Evolutionary conservation across 2,329 filamentous ascomycete species (phyloP).

Genomic region (Arthrobotrys conoides): DNA sequence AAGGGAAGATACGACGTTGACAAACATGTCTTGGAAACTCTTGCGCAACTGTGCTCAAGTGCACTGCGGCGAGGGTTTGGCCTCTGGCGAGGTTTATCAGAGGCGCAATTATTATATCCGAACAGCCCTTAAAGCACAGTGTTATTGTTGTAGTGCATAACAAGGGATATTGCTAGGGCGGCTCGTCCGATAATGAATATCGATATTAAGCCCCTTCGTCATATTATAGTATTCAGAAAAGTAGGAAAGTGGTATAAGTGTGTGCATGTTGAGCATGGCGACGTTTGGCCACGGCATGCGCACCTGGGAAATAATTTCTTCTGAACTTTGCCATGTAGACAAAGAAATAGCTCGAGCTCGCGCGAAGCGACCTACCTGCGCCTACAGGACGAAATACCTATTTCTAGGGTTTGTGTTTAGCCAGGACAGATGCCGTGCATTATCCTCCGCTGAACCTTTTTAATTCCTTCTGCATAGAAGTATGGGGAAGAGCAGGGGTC

Average conservation of each 20-base stretch:
- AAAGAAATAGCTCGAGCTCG: slow-evolving; percentile 43
- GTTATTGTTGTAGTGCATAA: background rate
- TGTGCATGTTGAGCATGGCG: background rate
- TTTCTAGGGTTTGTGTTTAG: slow-evolving; percentile 51
- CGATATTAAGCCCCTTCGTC: background rate
- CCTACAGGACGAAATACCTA: slow-evolving; percentile 9
- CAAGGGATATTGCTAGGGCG: background rate
- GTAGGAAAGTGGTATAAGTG: background rate
- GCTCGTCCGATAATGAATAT: slow-evolving; percentile 3
- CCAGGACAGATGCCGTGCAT: slow-evolving; percentile 51
- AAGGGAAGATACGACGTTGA: slow-evolving; percentile 4
- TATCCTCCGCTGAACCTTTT: slow-evolving; percentile 40
- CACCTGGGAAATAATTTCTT: background rate
- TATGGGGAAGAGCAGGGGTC: slow-evolving; percentile 55
- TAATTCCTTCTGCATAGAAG: slow-evolving; percentile 49
- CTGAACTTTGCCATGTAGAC: slow-evolving; percentile 26
- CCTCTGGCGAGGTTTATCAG: slow-evolving; percentile 29
- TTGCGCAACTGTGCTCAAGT: background rate
- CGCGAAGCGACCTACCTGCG: slow-evolving; percentile 22
- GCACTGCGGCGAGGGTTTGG: slow-evolving; percentile 10
- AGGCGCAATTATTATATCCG: slow-evolving; percentile 42
- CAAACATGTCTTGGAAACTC: background rate
- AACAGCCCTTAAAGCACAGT: background rate
- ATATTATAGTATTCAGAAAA: background rate
- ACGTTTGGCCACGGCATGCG: slow-evolving; percentile 9